Evolutionary conservation across 768 basidiomycete genomes (phyloP), one percentile per base, ranked within the genome.

Genomic region (Lentinula detonsa): DNA sequence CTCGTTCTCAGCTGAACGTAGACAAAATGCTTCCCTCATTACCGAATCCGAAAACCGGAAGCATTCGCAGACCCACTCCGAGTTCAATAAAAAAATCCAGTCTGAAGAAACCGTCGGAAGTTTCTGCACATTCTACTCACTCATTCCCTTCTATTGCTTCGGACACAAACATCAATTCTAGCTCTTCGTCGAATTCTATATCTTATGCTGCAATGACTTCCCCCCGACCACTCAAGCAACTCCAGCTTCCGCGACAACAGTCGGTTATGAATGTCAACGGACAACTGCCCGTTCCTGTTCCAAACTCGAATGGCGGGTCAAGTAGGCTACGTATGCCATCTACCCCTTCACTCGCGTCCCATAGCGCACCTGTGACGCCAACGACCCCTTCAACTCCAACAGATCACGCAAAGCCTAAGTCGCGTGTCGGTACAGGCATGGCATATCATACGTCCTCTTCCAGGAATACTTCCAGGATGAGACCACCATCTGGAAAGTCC

Each of bases 381-480:
- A 58, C 57, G 10, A 48, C 57, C 40, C 48, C 62, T 39, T 40
- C 37, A 8, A 31, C 56, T 34, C 42, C 43, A 34, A 35, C 35
- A 34, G 55, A 50, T 4, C 61, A 65, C 15, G 56, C 56, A 37
- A 53, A 75, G 15, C 84, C 82, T 18, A 80, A 73, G 63, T 85
- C 87, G 9, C 71, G 87, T 33, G 87, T 82, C 9, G 86, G 86
- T 5, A 85, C 86, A 10, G 86, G 86, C n/a, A 88, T 88, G 86
- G 72, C 76, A 40, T 88, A 88, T 66, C 55, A 23, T 15, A 76
- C 81, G 49, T 81, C 74, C 18, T 9, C 45, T 28, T 59, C 57
- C 6, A 50, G 43, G n/a, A 48, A 48, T 9, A 49, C 9, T 37
- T 46, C 57, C 11, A 50, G 46, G 18, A 59, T 50, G 46, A 59